Evolutionary conservation across 768 basidiomycete species (phyloP).

Genomic region (Pleurotus salmoneostramineus): DNA sequence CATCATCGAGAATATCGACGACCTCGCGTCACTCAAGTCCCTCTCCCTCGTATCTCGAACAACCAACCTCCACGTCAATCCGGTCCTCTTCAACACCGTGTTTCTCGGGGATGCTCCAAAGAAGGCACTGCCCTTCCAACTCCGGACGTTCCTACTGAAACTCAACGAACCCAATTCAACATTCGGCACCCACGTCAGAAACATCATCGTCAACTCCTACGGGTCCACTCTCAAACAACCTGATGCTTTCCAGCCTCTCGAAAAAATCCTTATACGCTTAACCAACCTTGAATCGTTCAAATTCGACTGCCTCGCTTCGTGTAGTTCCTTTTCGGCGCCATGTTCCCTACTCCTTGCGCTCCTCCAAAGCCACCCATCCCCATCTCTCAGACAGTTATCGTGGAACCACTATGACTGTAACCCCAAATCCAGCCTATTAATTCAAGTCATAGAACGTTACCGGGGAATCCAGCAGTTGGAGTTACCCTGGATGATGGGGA

Average conservation of each 20-base stretch:
- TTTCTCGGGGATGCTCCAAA: not conserved
- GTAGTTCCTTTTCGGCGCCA: not conserved
- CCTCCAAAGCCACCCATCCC: not conserved
- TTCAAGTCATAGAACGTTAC: not conserved
- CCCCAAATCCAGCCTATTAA: not conserved
- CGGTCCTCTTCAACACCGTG: not conserved
- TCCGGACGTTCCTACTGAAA: not conserved
- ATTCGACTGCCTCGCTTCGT: not conserved
- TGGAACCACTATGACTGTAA: not conserved
- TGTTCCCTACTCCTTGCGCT: not conserved
- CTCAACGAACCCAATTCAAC: not conserved
- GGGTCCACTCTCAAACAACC: not conserved
- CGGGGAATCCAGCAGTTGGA: not conserved
- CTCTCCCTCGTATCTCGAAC: not conserved
- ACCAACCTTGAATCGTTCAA: not conserved
- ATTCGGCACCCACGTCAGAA: not conserved
- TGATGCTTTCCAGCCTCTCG: not conserved
- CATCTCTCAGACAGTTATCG: not conserved
- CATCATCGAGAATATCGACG: not conserved
- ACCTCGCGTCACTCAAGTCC: not conserved
- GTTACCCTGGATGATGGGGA: not conserved
- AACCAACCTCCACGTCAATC: not conserved
- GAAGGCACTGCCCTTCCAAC: not conserved
- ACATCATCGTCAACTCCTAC: not conserved
- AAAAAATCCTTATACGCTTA: not conserved